A percentile compares a stretch with the other conserved stretches of the same genome.
Evolutionary conservation across 345 rosid species (phyloP).

Genomic region (Conringia planisiliqua): DNA sequence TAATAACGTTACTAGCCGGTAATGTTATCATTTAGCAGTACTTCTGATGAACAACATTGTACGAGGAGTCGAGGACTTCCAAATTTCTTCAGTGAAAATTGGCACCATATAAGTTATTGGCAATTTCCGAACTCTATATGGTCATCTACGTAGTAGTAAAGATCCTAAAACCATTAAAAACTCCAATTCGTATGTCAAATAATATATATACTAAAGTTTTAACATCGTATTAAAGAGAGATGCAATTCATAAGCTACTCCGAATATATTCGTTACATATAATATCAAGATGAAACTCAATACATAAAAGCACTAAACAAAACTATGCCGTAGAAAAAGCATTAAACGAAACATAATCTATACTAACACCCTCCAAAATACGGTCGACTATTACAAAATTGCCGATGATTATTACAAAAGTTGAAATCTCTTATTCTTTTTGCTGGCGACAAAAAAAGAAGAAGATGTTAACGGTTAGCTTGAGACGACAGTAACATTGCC

Average conservation of each 20-base stretch:
- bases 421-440: background rate
- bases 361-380: background rate
- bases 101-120: background rate
- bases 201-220: background rate
- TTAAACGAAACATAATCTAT: background rate
- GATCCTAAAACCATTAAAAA: background rate
- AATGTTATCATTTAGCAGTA: background rate
- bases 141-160: background rate
- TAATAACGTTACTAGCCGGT: background rate
- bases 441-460: background rate
- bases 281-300: background rate
- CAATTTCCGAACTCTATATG: background rate
- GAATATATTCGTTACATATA: background rate
- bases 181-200: background rate
- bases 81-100: background rate
- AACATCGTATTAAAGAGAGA: background rate
- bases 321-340: background rate
- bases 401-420: conserved; percentile 9
- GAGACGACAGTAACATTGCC: conserved; percentile 10
- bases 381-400: conserved; percentile 13
- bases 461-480: background rate
- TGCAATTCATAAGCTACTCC: background rate
- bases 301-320: background rate
- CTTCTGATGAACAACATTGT: background rate
- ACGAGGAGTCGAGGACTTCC: background rate